phyloP scores from a whole-genome alignment of 2,329 filamentous ascomycete species.

The Ascocoryne sarcoides region DNA sequence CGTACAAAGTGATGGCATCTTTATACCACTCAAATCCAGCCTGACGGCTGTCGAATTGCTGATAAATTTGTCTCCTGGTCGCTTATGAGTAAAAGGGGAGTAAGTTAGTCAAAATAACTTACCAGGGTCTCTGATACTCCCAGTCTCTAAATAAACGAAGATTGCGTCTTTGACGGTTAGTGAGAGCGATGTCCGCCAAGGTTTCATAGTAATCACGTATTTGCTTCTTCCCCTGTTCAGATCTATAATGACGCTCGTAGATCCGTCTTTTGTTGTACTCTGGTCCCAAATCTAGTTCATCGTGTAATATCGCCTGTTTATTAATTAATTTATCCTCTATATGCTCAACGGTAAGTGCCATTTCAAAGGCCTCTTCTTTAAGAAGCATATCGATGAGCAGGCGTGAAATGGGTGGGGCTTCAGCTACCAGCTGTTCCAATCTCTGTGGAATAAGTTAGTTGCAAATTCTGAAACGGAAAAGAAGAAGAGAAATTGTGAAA shows the following conservation, averaged over 20 bases:
- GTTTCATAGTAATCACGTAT: background rate
- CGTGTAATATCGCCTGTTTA: too few relatives aligned
- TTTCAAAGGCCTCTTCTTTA: constrained; percentile 3
- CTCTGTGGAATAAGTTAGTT: background rate
- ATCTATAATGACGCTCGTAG: background rate
- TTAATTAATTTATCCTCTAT: constrained; percentile 5
- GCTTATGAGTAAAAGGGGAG: background rate
- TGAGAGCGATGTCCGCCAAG: background rate
- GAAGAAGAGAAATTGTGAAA: background rate
- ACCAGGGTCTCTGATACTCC: background rate
- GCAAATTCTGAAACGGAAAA: background rate
- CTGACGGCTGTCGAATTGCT: background rate
- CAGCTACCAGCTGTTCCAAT: background rate
- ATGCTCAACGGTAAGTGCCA: constrained; percentile 3
- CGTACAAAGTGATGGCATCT: too few relatives aligned
- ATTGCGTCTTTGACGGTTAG: constrained; percentile 1
- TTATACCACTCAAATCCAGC: background rate
- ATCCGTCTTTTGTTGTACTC: background rate
- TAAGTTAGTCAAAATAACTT: too few relatives aligned
- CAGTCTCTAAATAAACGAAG: background rate
- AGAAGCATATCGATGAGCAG: constrained; percentile 2
- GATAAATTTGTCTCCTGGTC: background rate
- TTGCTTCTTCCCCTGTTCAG: background rate
- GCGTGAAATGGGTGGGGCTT: background rate
- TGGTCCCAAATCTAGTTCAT: too few relatives aligned